Evolutionary conservation across 2,329 filamentous ascomycete species (phyloP), one percentile per base, ranked within the genome.

Genomic region (Claviceps paspali): DNA sequence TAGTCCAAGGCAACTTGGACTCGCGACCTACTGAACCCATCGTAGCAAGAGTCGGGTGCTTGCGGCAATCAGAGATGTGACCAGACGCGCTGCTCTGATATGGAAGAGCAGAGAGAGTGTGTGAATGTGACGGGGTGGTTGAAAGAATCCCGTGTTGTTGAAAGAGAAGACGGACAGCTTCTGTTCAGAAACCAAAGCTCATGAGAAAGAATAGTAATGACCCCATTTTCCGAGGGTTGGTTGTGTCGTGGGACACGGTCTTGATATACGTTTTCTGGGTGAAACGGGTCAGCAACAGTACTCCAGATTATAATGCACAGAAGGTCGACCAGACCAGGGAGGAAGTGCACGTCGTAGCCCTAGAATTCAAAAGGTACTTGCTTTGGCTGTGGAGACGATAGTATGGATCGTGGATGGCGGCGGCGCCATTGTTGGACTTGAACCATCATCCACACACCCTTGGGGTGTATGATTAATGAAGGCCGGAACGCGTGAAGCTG

Each of bases 1-100:
- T 63, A 42, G 75, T 70, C 79, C 79, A 86, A 39, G 81, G 76
- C 36, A 62, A 54, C 43, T 56, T 61, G 14, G 55, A 50, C 18
- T 61, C 57, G 18, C 52, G 44, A 8, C 47, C 46, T 30, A 60
- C 52, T 17, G 62, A 65, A 33, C 59, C 62, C 63, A 66, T 67
- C 38, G 29, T 50, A 40, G 24, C 33, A 21, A 22, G 17, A 10
- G 14, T 18, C 12, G 2, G 8, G 4, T 27, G 24, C 11, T 10
- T 6, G 14, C 15, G 14, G 6, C 11, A 4, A 2, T 11, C 3
- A 32, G 14, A 26, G 11, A 37, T 18, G 18, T n/a, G n/a, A n/a
- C n/a, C n/a, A n/a, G n/a, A n/a, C n/a, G n/a, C n/a, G n/a, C n/a
- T n/a, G n/a, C n/a, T n/a, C n/a, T 6, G 15, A 10, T 6, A 14